These are phyloP conservation scores for Tieghemostelium lacteum DNA, from an alignment of 78 protist species.

Conservation along the genomic window DNA sequence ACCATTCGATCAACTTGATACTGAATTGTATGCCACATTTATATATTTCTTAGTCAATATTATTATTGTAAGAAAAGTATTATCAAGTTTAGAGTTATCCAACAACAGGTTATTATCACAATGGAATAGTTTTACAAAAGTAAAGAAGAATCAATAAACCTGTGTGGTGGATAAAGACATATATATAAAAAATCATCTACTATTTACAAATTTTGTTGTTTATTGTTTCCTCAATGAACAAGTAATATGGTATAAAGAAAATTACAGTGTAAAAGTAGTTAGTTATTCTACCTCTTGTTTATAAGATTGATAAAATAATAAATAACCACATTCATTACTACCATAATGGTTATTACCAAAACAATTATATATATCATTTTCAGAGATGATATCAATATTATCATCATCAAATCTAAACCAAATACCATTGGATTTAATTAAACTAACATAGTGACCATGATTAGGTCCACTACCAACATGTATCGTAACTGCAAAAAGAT, in stretches of 20 bases:
- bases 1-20: conserved; percentile 21
- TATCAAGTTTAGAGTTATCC: too few relatives aligned
- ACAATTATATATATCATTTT: conserved; percentile 43
- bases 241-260: too few relatives aligned
- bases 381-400: conserved; percentile 58
- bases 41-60: conserved; percentile 29
- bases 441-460: conserved; percentile 92
- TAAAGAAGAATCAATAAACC: too few relatives aligned
- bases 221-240: too few relatives aligned
- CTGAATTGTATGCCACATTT: conserved; percentile 45
- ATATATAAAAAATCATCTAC: too few relatives aligned
- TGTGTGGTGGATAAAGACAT: too few relatives aligned
- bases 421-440: conserved; percentile 67
- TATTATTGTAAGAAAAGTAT: background rate
- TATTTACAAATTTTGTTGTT: too few relatives aligned
- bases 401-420: conserved; percentile 94
- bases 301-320: conserved; percentile 72
- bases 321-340: conserved; percentile 74
- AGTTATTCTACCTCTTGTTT: too few relatives aligned
- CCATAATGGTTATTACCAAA: conserved; percentile 43
- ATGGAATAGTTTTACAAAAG: too few relatives aligned
- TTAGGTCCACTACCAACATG: conserved; percentile 93
- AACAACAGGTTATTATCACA: too few relatives aligned
- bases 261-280: too few relatives aligned
- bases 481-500: conserved; percentile 90